Evolutionary conservation across 345 rosid species (phyloP), one percentile per base, ranked within the genome.

Genomic region (Noccaea bulbosa): DNA sequence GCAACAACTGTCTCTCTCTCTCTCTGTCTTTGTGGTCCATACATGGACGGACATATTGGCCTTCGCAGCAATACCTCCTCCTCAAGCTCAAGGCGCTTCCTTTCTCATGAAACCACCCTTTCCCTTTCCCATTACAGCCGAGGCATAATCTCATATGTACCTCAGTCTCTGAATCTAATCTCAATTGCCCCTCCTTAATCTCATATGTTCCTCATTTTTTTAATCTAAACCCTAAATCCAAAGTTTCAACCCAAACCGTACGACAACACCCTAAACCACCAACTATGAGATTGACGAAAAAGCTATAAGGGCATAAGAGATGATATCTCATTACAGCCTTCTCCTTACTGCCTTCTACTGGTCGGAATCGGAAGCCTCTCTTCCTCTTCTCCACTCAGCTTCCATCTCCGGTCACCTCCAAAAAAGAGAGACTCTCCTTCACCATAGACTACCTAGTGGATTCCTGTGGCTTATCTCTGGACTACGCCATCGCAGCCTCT

Each of bases 391-490:
- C 81, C 7, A 37, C 65, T 27, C 55, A 69, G 4, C 15, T 66
- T 3, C 30, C 64, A 24, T 20, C 46, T 63, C 41, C 58, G 30
- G 30, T 2, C 30, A 27, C 30, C 30, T 27, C 30, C 59, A 65
- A 70, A 63, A 38, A 62, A 58, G 55, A 69, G 24, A 70, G 39
- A 39, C 65, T 54, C 69, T 70, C 80, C 55, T 71, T 80, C 57
- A 72, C 81, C 14, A 65, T 78, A 7, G 5, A 48, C 58, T 85
- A 83, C 46, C 85, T 81, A 0, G 52, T 74, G 60, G 50, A 74
- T 11, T 66, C 85, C 15, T 85, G 89, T 33, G 85, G 87, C 5
- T 35, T 83, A 14, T 68, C 81, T 41, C 75, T 67, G 10, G 87
- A 81, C 38, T 57, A 71, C 16, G 85, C 87, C 39, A 16, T 14